Evolutionary conservation across 1,284 basidiomycete genomes (phyloP).

Genomic region (Cutaneotrichosporon cavernicola): DNA sequence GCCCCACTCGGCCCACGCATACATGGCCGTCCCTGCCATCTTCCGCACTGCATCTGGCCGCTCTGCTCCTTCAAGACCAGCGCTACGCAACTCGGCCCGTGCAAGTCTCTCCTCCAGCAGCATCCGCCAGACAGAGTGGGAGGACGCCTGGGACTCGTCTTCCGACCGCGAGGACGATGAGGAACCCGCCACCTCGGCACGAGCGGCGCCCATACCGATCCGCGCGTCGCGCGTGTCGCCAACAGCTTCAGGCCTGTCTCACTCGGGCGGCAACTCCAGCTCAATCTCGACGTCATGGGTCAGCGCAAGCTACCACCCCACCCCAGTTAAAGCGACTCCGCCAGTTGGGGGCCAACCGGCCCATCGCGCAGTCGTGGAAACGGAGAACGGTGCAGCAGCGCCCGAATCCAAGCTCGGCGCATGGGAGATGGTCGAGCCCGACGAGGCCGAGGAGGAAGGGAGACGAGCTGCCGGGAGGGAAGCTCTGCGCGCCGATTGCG

Average conservation of each 20-base stretch:
- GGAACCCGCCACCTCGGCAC: conserved; percentile 13
- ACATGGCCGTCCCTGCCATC: conserved; percentile 31
- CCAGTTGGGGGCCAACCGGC: conserved; percentile 1
- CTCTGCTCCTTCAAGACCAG: not conserved
- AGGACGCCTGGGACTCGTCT: conserved; percentile 84
- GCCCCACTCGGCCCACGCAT: conserved; percentile 48
- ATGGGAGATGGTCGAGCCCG: conserved; percentile 50
- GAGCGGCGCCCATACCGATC: conserved; percentile 21
- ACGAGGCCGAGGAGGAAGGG: conserved; percentile 26
- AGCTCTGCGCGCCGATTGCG: conserved; percentile 63
- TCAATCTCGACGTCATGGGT: conserved; percentile 41
- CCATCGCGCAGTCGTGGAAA: conserved; percentile 7
- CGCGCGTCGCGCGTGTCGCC: not conserved
- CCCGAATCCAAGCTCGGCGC: conserved; percentile 33
- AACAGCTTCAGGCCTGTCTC: not conserved
- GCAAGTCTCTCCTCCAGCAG: not conserved
- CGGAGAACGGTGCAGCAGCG: not conserved
- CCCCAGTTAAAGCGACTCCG: conserved; percentile 37
- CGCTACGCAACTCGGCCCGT: conserved; percentile 55
- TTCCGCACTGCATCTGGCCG: conserved; percentile 18
- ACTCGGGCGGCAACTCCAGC: conserved; percentile 8
- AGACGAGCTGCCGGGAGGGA: conserved; percentile 51
- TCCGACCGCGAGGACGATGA: conserved; percentile 68
- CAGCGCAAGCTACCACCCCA: conserved; percentile 33
- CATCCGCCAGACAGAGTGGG: conserved; percentile 58